These are phyloP conservation scores for Lepidium campestre DNA, from an alignment of 441 rosid genomes.

Conservation along the genomic window DNA sequence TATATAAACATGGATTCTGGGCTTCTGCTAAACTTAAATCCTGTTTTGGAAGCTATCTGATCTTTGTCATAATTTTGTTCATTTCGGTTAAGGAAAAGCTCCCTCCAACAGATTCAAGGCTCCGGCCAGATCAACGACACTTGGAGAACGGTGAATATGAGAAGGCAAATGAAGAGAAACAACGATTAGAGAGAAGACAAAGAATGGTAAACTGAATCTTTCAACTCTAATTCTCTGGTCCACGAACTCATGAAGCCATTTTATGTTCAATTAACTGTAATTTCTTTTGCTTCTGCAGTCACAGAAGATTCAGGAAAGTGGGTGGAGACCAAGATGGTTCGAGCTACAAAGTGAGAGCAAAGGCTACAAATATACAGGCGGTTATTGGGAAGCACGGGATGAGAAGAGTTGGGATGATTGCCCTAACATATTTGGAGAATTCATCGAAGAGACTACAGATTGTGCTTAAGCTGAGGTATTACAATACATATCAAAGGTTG, in stretches of 20 bases:
- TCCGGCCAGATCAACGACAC: slow-evolving; percentile 88
- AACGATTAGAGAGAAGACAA: slow-evolving; percentile 83
- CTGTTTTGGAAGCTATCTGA: slow-evolving; percentile 48
- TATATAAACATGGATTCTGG: neutral
- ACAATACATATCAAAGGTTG: neutral
- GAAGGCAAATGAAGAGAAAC: slow-evolving; percentile 84
- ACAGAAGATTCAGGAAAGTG: slow-evolving; percentile 80
- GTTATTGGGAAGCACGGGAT: slow-evolving; percentile 94
- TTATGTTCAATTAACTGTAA: neutral
- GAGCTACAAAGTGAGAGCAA: slow-evolving; percentile 49
- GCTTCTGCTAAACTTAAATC: slow-evolving; percentile 2
- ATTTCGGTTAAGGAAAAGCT: slow-evolving; percentile 78
- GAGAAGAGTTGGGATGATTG: slow-evolving; percentile 68
- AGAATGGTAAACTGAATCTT: slow-evolving; percentile 58
- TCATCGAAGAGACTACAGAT: slow-evolving; percentile 40
- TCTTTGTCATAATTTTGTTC: slow-evolving; percentile 39
- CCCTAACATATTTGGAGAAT: slow-evolving; percentile 75
- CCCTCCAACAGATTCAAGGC: slow-evolving; percentile 94
- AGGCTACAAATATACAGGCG: slow-evolving; percentile 57
- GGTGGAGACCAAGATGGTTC: slow-evolving; percentile 97
- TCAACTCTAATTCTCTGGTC: neutral
- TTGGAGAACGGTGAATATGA: slow-evolving; percentile 96
- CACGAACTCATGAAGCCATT: neutral
- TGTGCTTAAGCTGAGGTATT: slow-evolving; percentile 20
- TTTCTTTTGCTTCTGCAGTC: slow-evolving; percentile 43